Conservation (phyloP, 805 yeast species). For the Metschnikowia continentalis region DNA sequence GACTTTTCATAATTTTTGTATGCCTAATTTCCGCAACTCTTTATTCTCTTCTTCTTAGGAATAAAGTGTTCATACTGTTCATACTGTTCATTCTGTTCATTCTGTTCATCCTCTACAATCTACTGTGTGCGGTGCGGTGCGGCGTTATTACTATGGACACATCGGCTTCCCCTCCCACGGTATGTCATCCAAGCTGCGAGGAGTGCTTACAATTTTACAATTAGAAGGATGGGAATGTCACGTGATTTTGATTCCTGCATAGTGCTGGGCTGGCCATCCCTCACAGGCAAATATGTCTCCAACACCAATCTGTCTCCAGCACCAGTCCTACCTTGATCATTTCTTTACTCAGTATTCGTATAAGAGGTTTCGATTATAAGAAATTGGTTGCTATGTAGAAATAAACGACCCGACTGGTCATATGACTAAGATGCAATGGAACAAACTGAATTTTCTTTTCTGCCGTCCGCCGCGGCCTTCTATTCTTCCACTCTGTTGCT, state of each 20-base stretch:
- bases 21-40: too few relatives aligned
- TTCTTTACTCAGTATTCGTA: not conserved
- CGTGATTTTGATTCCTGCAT: too few relatives aligned
- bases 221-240: not conserved
- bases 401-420: conserved; percentile 1
- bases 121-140: too few relatives aligned
- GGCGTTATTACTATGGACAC: too few relatives aligned
- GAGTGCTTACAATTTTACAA: not conserved
- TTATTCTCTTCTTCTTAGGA: too few relatives aligned
- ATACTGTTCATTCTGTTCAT: too few relatives aligned
- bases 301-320: not conserved
- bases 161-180: not conserved
- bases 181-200: not conserved
- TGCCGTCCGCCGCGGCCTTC: not conserved
- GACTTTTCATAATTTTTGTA: too few relatives aligned
- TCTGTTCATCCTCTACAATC: too few relatives aligned
- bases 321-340: not conserved
- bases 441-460: not conserved
- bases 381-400: conserved; percentile 5
- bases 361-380: not conserved
- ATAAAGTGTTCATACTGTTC: too few relatives aligned
- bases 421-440: conserved; percentile 3
- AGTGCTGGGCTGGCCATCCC: too few relatives aligned
- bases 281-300: not conserved
- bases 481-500: conserved; percentile 1